Conservation (phyloP, 23 red algal genomes). For the Agarophyton chilense region DNA sequence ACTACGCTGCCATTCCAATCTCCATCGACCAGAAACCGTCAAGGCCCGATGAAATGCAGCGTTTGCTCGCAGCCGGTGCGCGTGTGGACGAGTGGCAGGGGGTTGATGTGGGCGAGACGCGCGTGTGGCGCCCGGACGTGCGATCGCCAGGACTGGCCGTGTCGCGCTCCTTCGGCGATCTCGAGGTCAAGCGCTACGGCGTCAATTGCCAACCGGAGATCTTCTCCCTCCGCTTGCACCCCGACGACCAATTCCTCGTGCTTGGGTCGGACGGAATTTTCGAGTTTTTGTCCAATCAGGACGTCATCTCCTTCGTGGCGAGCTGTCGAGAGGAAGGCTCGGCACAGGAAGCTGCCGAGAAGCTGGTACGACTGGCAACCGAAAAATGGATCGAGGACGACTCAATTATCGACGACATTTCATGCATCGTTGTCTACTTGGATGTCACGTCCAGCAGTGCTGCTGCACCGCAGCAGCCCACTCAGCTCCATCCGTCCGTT, state of each 20-base stretch:
- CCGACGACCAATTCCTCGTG: slow-evolving; percentile 74
- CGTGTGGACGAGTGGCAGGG: slow-evolving; percentile 84
- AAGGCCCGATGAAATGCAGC: slow-evolving; percentile 71
- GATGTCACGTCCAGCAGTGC: slow-evolving; percentile 22
- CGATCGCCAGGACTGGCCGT: slow-evolving; percentile 92
- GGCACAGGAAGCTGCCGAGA: slow-evolving; percentile 81
- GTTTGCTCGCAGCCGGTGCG: slow-evolving; percentile 66
- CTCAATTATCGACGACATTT: slow-evolving; percentile 91
- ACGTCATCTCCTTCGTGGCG: slow-evolving; percentile 76
- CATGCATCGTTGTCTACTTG: slow-evolving; percentile 84
- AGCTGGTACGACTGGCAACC: slow-evolving; percentile 78
- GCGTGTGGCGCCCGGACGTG: slow-evolving; percentile 86
- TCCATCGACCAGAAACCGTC: slow-evolving; percentile 74
- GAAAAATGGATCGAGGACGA: slow-evolving; percentile 87
- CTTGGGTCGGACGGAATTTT: slow-evolving; percentile 89
- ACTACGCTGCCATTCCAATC: slow-evolving; percentile 66
- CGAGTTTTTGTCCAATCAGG: slow-evolving; percentile 87
- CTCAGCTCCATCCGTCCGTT: background rate
- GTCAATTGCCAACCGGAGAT: slow-evolving; percentile 82
- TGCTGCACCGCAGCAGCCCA: background rate
- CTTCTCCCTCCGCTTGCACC: slow-evolving; percentile 50
- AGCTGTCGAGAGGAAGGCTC: slow-evolving; percentile 52
- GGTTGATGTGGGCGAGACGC: slow-evolving; percentile 67
- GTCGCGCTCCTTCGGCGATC: slow-evolving; percentile 90
- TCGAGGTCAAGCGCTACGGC: slow-evolving; percentile 76